Percentiles rank a stretch among this genome's conserved stretches.
Evolutionary conservation across 2,329 filamentous ascomycete species (phyloP).

Genomic region (Penicillium freii): DNA sequence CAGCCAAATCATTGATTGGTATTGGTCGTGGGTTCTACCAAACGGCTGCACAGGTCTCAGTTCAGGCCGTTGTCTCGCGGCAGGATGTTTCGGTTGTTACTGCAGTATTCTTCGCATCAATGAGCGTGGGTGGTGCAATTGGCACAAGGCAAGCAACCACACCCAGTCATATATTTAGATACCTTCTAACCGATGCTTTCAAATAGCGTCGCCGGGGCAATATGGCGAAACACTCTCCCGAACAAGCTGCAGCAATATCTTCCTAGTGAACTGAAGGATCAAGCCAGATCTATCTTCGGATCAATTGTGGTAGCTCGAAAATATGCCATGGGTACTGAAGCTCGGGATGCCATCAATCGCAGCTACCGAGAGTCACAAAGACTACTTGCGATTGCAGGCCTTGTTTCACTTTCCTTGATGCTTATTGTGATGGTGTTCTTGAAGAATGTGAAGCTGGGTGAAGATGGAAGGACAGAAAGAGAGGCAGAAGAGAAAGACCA

Average conservation of each 20-base stretch:
- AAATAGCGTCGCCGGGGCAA: conserved; percentile 35
- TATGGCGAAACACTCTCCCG: conserved; percentile 34
- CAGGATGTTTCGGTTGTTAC: conserved; percentile 42
- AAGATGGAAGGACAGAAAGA: neutral
- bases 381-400: conserved; percentile 20
- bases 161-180: neutral
- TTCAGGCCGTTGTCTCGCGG: conserved; percentile 36
- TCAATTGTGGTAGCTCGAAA: conserved; percentile 21
- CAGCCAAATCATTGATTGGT: conserved; percentile 34
- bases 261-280: conserved; percentile 18
- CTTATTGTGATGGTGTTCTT: conserved; percentile 25
- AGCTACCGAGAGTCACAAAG: conserved; percentile 24
- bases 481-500: neutral
- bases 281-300: conserved; percentile 21
- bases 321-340: conserved; percentile 13
- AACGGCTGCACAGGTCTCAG: conserved; percentile 35
- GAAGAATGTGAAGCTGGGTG: conserved; percentile 21
- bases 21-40: conserved; percentile 39
- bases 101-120: conserved; percentile 37
- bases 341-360: conserved; percentile 20
- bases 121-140: conserved; percentile 34
- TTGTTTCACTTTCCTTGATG: conserved; percentile 18
- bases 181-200: neutral
- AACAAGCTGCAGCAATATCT: conserved; percentile 19
- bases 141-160: conserved; percentile 29